Base-by-base conservation (phyloP, 2,329 filamentous ascomycete species). In the Fusarium ramigenum region DNA sequence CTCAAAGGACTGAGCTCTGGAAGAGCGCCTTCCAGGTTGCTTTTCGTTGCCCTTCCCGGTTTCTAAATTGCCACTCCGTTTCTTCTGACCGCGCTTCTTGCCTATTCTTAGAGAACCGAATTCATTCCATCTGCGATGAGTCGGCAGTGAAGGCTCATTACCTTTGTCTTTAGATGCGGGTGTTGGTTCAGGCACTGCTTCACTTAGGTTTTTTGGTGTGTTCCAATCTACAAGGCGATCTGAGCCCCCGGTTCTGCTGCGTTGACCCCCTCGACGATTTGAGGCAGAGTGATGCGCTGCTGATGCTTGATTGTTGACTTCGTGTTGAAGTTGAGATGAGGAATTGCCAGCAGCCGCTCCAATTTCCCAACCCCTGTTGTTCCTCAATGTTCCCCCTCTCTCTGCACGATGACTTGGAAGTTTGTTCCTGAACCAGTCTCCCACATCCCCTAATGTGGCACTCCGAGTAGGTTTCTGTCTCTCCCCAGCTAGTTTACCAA, bases 331-430 rank as follows among this genome's bases (percentile, higher is more conserved):
- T 37, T 36, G 46, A n/a, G 34, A 36, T 16, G 44, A 46, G 19
- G 19, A 5, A 9, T 28, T 52, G 12, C 21, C 42, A 14, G 69
- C 59, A 28, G 58, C 42, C 16, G 77, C 75, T 60, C 71, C 42
- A 23, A 66, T 59, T 37, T 80, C 78, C 79, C 76, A 80, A 56
- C 77, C 80, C 3, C 79, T 77, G 9, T 75, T 74, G 30, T 71
- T 62, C 43, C 86, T 84, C 46, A 79, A 62, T 3, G 87, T 89
- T 15, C 87, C 84, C 25, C 88, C 87, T 36, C 84, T 83, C 69
- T 89, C 88, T 2, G 85, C 82, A 11, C 84, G 85, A 63, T 84
- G 82, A 69, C 83, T 86, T 1, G 87, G 87, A 15, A 87, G 79
- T 5, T 89, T 80, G 59, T 78, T 85, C 63, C 79, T 84, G 64